Conservation (phyloP, 2,329 filamentous ascomycete genomes). For the Pleurostoma richardsiae region DNA sequence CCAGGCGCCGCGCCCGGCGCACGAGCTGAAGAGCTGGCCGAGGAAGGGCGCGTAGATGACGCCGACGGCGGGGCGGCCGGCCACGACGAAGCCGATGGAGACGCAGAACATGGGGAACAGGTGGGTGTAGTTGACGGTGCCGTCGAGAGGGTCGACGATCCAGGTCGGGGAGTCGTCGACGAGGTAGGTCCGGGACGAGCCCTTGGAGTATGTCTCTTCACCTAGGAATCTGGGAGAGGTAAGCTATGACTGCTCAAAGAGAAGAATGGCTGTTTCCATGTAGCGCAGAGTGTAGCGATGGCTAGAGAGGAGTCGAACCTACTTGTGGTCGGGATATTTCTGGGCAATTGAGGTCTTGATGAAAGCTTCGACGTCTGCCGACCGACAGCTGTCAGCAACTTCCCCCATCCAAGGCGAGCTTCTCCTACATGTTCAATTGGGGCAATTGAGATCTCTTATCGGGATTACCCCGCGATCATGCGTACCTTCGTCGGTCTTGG, state of each 20-base stretch:
- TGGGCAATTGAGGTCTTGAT: constrained; percentile 54
- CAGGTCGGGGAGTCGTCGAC: constrained; percentile 61
- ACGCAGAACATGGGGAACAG: constrained; percentile 79
- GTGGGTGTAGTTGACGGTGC: constrained; percentile 78
- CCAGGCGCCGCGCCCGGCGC: constrained; percentile 62
- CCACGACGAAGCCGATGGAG: constrained; percentile 64
- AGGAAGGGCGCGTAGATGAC: constrained; percentile 70
- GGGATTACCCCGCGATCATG: not conserved
- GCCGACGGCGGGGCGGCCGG: constrained; percentile 58
- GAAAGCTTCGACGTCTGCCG: constrained; percentile 64
- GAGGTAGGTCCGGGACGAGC: constrained; percentile 62
- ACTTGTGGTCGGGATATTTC: constrained; percentile 64
- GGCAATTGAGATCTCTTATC: not conserved
- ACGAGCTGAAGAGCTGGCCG: constrained; percentile 64
- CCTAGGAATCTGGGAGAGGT: constrained; percentile 59
- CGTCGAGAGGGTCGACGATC: constrained; percentile 73
- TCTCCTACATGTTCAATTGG: too few species aligned
- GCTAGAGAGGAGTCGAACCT: constrained; percentile 18
- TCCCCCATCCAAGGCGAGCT: too few species aligned
- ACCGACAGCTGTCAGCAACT: not conserved
- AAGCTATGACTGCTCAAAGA: too few species aligned
- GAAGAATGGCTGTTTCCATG: too few species aligned
- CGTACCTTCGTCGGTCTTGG: constrained; percentile 67
- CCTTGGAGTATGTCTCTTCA: constrained; percentile 71
- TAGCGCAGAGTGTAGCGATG: too few species aligned